Base-by-base conservation (phyloP, 805 yeast species). In the Myxozyma monticola region DNA sequence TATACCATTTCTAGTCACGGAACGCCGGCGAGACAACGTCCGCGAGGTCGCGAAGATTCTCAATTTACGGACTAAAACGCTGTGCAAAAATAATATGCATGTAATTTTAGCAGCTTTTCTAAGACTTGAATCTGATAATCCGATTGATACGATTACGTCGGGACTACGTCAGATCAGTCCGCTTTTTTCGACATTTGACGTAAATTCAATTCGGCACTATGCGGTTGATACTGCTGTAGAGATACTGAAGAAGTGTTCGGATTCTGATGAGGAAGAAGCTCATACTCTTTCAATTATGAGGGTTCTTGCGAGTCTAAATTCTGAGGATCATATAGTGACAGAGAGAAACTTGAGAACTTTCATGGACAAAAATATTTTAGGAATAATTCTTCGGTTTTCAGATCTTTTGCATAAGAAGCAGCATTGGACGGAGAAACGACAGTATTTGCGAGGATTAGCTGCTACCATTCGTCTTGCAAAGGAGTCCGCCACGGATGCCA, bases 371-470 rank as follows among this genome's bases (percentile, higher is more conserved):
- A 77, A 81, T 62, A 80, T 87, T 2, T 69, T 89, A 12, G 95
- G 90, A 51, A 72, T 89, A 15, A 83, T 87, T 3, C 91, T 86
- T 54, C 76, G 79, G 38, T 86, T 90, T 60, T 84, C 95, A 4
- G 89, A 87, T 56, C 80, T 83, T 20, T 80, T 90, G 33, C 80
- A 78, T 55, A 93, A 93, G 0, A 75, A 79, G 34, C 81, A 80
- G 37, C 87, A 95, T 0, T 83, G 77, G 59, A 72, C 83, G 43
- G 89, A 85, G 42, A 88, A 86, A 62, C 71, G 83, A 1, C 76
- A 79, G 31, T 83, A 91, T 1, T 73, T 91, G 2, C 72, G 80
- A 48, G 96, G 96, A 0, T 77, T 91, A 26, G 79, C 83, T 33
- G 79, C 84, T 49, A 68, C 91, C 21, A 79, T 86, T 5, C 72